phyloP scores from a whole-genome alignment of 225 moss, liverwort and hornwort genomes.

The Asterella californica region DNA sequence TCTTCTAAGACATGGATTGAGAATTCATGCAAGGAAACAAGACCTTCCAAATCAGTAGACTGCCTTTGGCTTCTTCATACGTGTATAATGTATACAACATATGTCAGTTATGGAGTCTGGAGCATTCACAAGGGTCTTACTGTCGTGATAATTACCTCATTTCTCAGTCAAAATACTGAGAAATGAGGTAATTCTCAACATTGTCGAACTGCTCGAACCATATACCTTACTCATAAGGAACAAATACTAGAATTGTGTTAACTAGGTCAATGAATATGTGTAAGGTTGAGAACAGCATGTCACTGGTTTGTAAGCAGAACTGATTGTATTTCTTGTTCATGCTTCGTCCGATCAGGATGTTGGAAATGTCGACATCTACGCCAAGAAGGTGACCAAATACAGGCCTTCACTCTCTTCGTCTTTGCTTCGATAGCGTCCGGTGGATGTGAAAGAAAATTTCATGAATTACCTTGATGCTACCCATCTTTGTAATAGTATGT shows the following conservation, averaged over 20 bases:
- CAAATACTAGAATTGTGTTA: background rate
- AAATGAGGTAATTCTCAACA: too few relatives aligned
- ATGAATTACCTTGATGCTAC: background rate
- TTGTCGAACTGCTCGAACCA: too few relatives aligned
- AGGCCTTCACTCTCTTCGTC: background rate
- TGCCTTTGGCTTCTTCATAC: too few relatives aligned
- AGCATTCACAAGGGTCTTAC: too few relatives aligned
- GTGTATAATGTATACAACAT: background rate
- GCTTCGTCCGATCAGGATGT: conserved; percentile 56
- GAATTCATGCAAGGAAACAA: background rate
- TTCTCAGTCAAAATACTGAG: too few relatives aligned
- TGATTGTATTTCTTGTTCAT: conserved; percentile 1
- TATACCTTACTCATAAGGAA: too few relatives aligned
- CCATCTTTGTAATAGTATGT: background rate
- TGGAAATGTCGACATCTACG: conserved; percentile 80
- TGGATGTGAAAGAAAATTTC: background rate
- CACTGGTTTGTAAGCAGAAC: background rate
- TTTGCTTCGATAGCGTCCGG: background rate
- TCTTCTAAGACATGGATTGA: background rate
- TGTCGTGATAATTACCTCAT: too few relatives aligned
- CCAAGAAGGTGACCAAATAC: conserved; percentile 56
- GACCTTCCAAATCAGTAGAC: background rate
- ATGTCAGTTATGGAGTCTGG: background rate
- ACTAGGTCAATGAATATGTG: background rate
- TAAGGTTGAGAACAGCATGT: background rate